Percentiles rank a stretch among this genome's conserved stretches.
Conservation (phyloP, 306 rosid species). For the Purshia tridentata region DNA sequence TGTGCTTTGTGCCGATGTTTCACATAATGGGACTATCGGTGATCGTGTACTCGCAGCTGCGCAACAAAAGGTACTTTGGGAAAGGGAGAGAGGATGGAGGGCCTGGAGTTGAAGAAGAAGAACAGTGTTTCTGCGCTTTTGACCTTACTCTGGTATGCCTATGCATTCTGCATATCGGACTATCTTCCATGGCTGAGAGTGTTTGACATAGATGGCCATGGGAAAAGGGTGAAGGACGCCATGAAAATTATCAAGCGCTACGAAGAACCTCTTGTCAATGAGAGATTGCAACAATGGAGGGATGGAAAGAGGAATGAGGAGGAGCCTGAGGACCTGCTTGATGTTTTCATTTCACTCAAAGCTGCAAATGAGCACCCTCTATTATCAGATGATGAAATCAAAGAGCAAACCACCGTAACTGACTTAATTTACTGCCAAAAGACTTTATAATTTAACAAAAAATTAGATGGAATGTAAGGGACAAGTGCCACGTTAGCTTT, state of each 20-base stretch:
- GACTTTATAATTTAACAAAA: no score
- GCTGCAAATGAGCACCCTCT: conserved; percentile 22
- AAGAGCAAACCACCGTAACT: conserved; percentile 32
- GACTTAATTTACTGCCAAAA: no score
- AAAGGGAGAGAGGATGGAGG: conserved; percentile 40
- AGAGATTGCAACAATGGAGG: conserved; percentile 35
- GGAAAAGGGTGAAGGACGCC: conserved; percentile 13
- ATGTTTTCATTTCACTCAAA: conserved; percentile 39
- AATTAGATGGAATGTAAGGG: no score
- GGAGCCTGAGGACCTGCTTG: conserved; percentile 38
- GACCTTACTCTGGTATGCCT: conserved; percentile 19
- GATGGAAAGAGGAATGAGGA: conserved; percentile 23
- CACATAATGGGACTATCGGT: conserved; percentile 40
- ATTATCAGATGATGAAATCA: conserved; percentile 38
- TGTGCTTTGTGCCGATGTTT: conserved; percentile 48
- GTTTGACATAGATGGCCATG: conserved; percentile 41
- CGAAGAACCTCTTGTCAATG: conserved; percentile 35
- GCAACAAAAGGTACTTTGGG: conserved; percentile 37
- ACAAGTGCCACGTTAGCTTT: no score
- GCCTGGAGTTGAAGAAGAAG: conserved; percentile 38
- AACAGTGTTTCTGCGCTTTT: conserved; percentile 30
- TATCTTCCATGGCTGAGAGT: conserved; percentile 39
- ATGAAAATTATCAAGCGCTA: conserved; percentile 16
- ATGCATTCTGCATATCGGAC: conserved; percentile 36
- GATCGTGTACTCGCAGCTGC: conserved; percentile 35